phyloP scores from a whole-genome alignment of 768 basidiomycete genomes.

The Epithele typhae region DNA sequence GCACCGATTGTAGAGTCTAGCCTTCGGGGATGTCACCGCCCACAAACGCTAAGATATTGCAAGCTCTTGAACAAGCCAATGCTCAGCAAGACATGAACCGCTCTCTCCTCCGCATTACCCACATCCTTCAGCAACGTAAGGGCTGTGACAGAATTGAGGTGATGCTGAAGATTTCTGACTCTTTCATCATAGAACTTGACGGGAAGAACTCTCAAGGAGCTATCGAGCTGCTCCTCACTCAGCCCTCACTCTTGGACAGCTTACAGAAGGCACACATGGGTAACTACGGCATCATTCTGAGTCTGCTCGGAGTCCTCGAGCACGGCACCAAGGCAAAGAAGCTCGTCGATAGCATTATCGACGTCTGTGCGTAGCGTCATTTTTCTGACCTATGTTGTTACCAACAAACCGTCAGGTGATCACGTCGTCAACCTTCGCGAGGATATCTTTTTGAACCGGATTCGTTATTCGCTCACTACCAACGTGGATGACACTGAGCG shows the following conservation, averaged over 20 bases:
- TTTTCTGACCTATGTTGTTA: conserved; percentile 4
- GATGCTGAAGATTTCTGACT: no score
- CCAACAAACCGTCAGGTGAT: conserved; percentile 44
- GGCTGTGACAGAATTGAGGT: not conserved
- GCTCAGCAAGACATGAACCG: conserved; percentile 77
- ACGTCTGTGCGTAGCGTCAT: conserved; percentile 48
- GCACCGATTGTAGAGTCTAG: no score
- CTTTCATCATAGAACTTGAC: conserved; percentile 51
- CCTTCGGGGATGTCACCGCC: conserved; percentile 27
- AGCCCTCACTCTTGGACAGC: conserved; percentile 78
- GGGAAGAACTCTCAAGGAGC: conserved; percentile 69
- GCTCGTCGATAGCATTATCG: conserved; percentile 87
- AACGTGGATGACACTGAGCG: conserved; percentile 55
- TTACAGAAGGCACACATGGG: conserved; percentile 89
- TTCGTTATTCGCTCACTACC: conserved; percentile 81
- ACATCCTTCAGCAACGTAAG: conserved; percentile 74
- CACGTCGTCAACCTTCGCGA: conserved; percentile 91
- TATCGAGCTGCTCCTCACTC: conserved; percentile 77
- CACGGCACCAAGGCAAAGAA: conserved; percentile 81
- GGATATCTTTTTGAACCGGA: conserved; percentile 75
- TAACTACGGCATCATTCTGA: conserved; percentile 87
- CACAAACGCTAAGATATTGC: conserved; percentile 55
- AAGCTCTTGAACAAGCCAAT: conserved; percentile 69
- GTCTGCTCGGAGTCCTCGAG: conserved; percentile 90
- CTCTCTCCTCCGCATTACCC: conserved; percentile 73